A percentile compares a stretch with the other conserved stretches of the same genome.
Conservation (phyloP, 202 grass and related monocot species). For the Cymbopogon flexuosus region DNA sequence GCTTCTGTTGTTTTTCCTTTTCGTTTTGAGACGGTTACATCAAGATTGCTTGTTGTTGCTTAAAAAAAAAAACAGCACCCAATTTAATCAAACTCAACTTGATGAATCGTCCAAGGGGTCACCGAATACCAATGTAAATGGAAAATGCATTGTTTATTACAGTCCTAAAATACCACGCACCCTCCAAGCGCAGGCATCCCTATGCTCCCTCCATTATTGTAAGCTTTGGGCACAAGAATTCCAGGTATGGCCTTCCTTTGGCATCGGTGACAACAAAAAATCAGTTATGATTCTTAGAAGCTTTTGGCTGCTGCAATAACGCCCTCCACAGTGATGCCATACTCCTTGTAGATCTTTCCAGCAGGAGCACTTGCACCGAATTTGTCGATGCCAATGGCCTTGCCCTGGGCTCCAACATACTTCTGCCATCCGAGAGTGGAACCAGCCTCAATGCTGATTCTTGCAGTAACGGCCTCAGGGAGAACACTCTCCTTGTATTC, state of each 20-base stretch:
- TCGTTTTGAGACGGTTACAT: too few relatives aligned
- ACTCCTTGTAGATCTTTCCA: conserved; percentile 78
- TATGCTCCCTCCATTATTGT: conserved; percentile 34
- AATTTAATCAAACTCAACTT: conserved; percentile 40
- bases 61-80: conserved; percentile 15
- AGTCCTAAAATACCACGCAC: conserved; percentile 39
- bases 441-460: conserved; percentile 76
- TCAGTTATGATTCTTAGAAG: conserved; percentile 41
- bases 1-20: too few relatives aligned
- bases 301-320: conserved; percentile 63
- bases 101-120: conserved; percentile 24
- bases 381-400: conserved; percentile 73
- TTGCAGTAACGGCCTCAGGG: conserved; percentile 52
- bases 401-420: conserved; percentile 56
- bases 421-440: conserved; percentile 72
- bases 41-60: too few relatives aligned
- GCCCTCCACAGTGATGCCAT: conserved; percentile 55
- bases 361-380: conserved; percentile 85
- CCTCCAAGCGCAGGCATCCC: conserved; percentile 14
- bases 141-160: conserved; percentile 53
- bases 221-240: conserved; percentile 18
- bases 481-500: conserved; percentile 85
- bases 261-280: conserved; percentile 19
- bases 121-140: conserved; percentile 22
- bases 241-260: conserved; percentile 23